phyloP scores from a whole-genome alignment of 2,329 filamentous ascomycete genomes.

The Alternaria longipes region DNA sequence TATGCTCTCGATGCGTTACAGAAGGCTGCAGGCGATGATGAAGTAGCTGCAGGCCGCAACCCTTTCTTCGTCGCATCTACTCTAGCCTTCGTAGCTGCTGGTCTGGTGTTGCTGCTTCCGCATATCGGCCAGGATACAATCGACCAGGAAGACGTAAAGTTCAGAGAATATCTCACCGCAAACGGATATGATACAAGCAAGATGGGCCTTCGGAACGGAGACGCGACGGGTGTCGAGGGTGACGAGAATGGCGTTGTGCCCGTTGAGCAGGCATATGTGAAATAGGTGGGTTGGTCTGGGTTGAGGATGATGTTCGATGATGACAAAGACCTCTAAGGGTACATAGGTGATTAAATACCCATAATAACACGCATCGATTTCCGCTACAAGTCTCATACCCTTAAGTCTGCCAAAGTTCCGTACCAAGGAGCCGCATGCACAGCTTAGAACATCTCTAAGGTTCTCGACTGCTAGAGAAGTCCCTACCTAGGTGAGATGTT shows the following conservation, averaged over 20 bases:
- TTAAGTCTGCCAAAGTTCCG: neutral
- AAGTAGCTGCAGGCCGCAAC: slow-evolving; percentile 72
- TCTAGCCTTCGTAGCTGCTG: slow-evolving; percentile 75
- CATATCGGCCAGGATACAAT: slow-evolving; percentile 87
- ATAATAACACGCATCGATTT: neutral
- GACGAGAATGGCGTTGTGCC: slow-evolving; percentile 20
- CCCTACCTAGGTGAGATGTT: neutral
- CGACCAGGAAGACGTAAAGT: slow-evolving; percentile 76
- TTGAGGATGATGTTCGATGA: neutral
- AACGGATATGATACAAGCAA: slow-evolving; percentile 78
- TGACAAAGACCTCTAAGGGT: neutral
- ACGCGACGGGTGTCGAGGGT: slow-evolving; percentile 20
- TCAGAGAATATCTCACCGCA: slow-evolving; percentile 75
- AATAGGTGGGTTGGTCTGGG: neutral
- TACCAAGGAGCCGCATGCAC: neutral
- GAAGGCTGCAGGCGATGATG: slow-evolving; percentile 46
- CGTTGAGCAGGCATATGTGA: slow-evolving; percentile 14
- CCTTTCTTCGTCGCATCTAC: slow-evolving; percentile 87
- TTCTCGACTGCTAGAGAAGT: neutral
- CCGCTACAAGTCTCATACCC: neutral
- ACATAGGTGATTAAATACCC: neutral
- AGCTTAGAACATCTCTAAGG: neutral
- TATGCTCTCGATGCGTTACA: slow-evolving; percentile 78
- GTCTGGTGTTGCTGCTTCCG: slow-evolving; percentile 75
- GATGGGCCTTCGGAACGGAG: slow-evolving; percentile 55